These are phyloP conservation scores for Botrytis squamosa DNA, from an alignment of 2,329 filamentous ascomycete genomes.

Conservation along the genomic window DNA sequence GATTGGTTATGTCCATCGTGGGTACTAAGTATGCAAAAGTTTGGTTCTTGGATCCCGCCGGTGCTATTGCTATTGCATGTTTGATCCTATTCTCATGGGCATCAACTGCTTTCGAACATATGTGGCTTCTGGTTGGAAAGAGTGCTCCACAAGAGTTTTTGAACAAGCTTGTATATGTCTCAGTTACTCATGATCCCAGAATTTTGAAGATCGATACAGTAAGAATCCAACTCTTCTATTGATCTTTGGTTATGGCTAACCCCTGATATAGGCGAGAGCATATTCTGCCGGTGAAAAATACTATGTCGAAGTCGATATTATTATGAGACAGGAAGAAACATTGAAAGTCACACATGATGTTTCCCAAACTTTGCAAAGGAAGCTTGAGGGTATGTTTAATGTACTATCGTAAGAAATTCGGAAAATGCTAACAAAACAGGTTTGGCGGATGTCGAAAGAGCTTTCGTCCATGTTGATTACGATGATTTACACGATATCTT, in stretches of 20 bases:
- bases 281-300: constrained; percentile 50
- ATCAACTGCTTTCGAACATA: constrained; percentile 82
- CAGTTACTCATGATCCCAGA: constrained; percentile 82
- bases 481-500: constrained; percentile 47
- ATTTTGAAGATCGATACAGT: constrained; percentile 84
- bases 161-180: constrained; percentile 94
- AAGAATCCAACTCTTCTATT: neutral
- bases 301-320: constrained; percentile 93
- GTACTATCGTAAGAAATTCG: neutral
- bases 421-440: constrained; percentile 1
- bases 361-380: constrained; percentile 89
- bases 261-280: constrained; percentile 12
- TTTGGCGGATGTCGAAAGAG: constrained; percentile 85
- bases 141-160: constrained; percentile 81
- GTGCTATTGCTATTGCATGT: constrained; percentile 78
- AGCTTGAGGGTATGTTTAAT: constrained; percentile 67
- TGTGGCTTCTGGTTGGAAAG: constrained; percentile 86
- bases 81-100: constrained; percentile 81
- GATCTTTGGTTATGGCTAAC: neutral
- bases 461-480: constrained; percentile 96
- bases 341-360: constrained; percentile 85
- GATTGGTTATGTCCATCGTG: constrained; percentile 86
- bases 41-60: constrained; percentile 95
- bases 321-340: constrained; percentile 76
- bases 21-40: constrained; percentile 68